Percentiles rank a stretch among this genome's conserved stretches.
These are phyloP conservation scores for Ensete glaucum DNA, from an alignment of 176 grass and related monocot species.

Conservation along the genomic window DNA sequence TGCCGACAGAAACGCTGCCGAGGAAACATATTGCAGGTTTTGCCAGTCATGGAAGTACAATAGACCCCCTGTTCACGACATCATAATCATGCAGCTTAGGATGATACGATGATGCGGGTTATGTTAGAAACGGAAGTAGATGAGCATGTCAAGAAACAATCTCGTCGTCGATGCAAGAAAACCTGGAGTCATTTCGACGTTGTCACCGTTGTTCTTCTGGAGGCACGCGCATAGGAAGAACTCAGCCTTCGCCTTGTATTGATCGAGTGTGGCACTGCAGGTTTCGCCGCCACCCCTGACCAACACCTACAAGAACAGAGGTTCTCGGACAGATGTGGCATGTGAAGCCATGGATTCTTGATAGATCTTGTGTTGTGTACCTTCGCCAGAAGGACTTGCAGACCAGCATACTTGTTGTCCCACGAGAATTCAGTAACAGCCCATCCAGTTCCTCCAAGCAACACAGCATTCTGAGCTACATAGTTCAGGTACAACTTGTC, in stretches of 20 bases:
- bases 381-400: slow-evolving; percentile 87
- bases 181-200: slow-evolving; percentile 58
- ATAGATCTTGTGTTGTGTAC: background rate
- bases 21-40: slow-evolving; percentile 79
- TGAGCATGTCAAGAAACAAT: too few relatives aligned
- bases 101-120: too few relatives aligned
- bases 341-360: background rate
- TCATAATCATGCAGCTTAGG: too few relatives aligned
- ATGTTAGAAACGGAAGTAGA: too few relatives aligned
- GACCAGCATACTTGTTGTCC: slow-evolving; percentile 94
- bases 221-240: slow-evolving; percentile 91
- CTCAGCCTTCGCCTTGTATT: slow-evolving; percentile 87
- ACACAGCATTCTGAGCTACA: slow-evolving; percentile 42
- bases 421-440: slow-evolving; percentile 79
- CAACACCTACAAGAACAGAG: slow-evolving; percentile 27
- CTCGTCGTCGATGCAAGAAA: background rate
- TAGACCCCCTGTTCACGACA: slow-evolving; percentile 38
- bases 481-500: slow-evolving; percentile 62
- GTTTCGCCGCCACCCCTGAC: slow-evolving; percentile 17
- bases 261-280: slow-evolving; percentile 36
- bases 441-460: slow-evolving; percentile 64
- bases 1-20: slow-evolving; percentile 50
- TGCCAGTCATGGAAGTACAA: slow-evolving; percentile 72
- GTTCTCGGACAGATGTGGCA: too few relatives aligned
- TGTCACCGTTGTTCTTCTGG: slow-evolving; percentile 80